Evolutionary conservation across 202 grass and related monocot species (phyloP), one percentile per base, ranked within the genome.

Genomic region (Carex sylvatica): DNA sequence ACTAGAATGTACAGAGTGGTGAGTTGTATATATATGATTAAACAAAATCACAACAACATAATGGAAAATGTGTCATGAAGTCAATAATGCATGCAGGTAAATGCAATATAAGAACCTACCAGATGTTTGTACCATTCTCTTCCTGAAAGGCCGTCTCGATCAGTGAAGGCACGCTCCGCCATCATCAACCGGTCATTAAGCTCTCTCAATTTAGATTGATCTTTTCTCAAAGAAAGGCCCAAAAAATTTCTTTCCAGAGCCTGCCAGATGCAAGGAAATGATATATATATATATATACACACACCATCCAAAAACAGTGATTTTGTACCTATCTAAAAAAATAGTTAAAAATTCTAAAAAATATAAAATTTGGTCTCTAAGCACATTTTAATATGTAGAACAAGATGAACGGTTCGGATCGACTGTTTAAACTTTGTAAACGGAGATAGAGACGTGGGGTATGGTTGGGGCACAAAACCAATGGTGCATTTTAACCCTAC

Each of bases 51-150:
- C 4, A 19, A 13, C 1, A 38, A 40, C 31, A 19, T 19, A 40
- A 68, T 40, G 33, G 33, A 68, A 22, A 74, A 52, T 52, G 12
- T 15, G 11, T 53, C 16, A 52, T 8, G 13, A 15, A 30, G 42
- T 74, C 2, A 76, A 76, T 33, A 19, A 28, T 33, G 26, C 33
- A 76, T 35, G 70, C 46, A 18, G 18, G 55, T 53, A 74, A 30
- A 26, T 74, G 11, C 20, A 28, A 52, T 54, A 56, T 75, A 55
- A 75, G 26, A 84, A 74, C 40, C 85, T 81, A 98, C 92, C 84
- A 98, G 60, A 90, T 98, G 95, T 74, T 98, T 95, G 87, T n/a
- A 95, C 92, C 91, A 98, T 85, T 89, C 74, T 80, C 78, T 90
- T 65, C 80, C 84, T 63, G 63, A 51, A 11, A 98, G 72, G 4